These are phyloP conservation scores for Tolypocladium tundrense DNA, from an alignment of 2,329 filamentous ascomycete species.

Conservation along the genomic window DNA sequence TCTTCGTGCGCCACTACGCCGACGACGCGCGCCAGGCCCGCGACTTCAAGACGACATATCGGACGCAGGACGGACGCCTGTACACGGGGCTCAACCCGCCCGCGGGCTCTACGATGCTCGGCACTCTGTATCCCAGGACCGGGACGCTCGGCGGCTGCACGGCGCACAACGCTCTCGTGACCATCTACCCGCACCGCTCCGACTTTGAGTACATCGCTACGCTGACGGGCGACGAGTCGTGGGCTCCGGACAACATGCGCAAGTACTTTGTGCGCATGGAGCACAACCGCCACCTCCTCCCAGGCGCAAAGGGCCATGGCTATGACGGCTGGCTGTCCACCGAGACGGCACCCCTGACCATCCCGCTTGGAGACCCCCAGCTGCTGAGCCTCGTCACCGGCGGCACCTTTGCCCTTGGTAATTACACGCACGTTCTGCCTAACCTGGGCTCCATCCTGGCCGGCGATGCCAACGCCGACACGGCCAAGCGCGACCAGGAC, in stretches of 20 bases:
- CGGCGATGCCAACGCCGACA: constrained; percentile 41
- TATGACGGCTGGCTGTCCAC: constrained; percentile 47
- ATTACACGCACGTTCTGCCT: constrained; percentile 14
- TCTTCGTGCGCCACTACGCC: constrained; percentile 52
- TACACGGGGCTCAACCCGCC: constrained; percentile 34
- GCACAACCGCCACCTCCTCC: constrained; percentile 34
- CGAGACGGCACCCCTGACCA: constrained; percentile 35
- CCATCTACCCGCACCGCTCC: constrained; percentile 45
- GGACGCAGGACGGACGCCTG: constrained; percentile 35
- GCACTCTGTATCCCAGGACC: constrained; percentile 35
- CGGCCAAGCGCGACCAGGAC: constrained; percentile 29
- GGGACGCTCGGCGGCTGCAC: constrained; percentile 40
- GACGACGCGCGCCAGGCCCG: constrained; percentile 39
- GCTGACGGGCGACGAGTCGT: constrained; percentile 50
- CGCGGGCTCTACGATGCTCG: constrained; percentile 26
- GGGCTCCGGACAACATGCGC: constrained; percentile 49
- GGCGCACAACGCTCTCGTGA: constrained; percentile 51
- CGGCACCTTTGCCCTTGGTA: constrained; percentile 17
- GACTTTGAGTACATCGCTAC: constrained; percentile 49
- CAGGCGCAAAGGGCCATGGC: constrained; percentile 37
- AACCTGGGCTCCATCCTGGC: constrained; percentile 26
- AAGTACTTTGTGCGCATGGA: constrained; percentile 48
- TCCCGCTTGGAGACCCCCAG: constrained; percentile 41
- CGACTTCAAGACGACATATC: constrained; percentile 50
- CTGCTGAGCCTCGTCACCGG: constrained; percentile 25